Evolutionary conservation across 148 eudicot genomes (phyloP).

Genomic region (Vaccinium darrowii): DNA sequence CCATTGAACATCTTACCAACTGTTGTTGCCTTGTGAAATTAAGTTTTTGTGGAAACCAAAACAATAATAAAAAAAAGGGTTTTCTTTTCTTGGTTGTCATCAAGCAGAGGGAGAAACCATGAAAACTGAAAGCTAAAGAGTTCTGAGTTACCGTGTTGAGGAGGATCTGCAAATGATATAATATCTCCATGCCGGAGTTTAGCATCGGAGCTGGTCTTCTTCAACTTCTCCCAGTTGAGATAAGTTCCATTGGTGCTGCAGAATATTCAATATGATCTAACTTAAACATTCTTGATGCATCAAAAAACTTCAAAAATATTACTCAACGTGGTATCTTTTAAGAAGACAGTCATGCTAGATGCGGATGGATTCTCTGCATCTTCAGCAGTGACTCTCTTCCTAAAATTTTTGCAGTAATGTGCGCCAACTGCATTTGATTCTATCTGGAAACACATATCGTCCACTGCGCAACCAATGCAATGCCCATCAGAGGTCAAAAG

Average conservation of each 20-base stretch:
- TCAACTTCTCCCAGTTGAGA: slow-evolving; percentile 76
- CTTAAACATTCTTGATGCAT: not conserved
- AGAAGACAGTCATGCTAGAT: slow-evolving; percentile 39
- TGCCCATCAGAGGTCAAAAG: slow-evolving; percentile 73
- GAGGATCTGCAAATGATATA: slow-evolving; percentile 69
- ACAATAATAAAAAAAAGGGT: not conserved
- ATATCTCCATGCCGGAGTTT: slow-evolving; percentile 83
- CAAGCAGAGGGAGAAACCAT: not conserved
- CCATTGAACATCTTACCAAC: not conserved
- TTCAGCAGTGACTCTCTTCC: slow-evolving; percentile 51
- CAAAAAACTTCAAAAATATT: slow-evolving; percentile 11
- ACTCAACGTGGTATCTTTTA: slow-evolving; percentile 27
- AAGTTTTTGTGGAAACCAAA: not conserved
- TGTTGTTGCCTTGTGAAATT: not conserved
- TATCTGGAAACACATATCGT: slow-evolving; percentile 65
- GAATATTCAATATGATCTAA: slow-evolving; percentile 22
- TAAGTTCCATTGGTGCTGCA: slow-evolving; percentile 91
- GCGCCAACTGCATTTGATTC: slow-evolving; percentile 73
- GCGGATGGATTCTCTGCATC: slow-evolving; percentile 53
- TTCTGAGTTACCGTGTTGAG: slow-evolving; percentile 63
- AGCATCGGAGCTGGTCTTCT: slow-evolving; percentile 61
- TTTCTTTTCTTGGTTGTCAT: not conserved
- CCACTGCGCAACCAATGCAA: slow-evolving; percentile 68
- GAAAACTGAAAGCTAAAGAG: slow-evolving; percentile 5
- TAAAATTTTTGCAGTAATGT: slow-evolving; percentile 64